These are phyloP conservation scores for Lycium ferocissimum DNA, from an alignment of 257 asterid genomes.

Conservation along the genomic window DNA sequence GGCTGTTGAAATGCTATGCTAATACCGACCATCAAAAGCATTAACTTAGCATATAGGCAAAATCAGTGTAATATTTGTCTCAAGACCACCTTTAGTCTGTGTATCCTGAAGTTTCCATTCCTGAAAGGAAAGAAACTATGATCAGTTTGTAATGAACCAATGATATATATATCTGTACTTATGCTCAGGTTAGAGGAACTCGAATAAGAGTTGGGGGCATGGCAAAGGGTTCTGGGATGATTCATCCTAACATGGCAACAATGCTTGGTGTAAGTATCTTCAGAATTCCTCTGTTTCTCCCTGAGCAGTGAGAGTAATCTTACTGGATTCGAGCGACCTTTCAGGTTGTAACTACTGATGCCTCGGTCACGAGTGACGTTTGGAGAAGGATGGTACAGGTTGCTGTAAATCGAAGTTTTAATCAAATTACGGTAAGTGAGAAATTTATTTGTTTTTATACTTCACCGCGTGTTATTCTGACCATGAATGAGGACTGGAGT, in stretches of 20 bases:
- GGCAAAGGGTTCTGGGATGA: conserved; percentile 99
- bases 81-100: neutral
- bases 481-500: neutral
- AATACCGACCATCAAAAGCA: neutral
- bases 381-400: conserved; percentile 93
- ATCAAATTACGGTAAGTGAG: conserved; percentile 84
- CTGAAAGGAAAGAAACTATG: neutral
- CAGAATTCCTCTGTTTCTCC: conserved; percentile 24
- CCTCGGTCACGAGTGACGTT: conserved; percentile 75
- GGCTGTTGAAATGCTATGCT: neutral
- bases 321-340: conserved; percentile 27
- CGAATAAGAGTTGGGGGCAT: conserved; percentile 82
- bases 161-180: neutral
- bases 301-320: neutral
- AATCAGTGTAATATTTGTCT: neutral
- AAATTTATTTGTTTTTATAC: neutral
- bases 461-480: neutral
- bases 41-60: neutral
- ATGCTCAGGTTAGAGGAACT: conserved; percentile 73
- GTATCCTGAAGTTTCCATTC: neutral
- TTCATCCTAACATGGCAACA: conserved; percentile 99
- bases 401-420: conserved; percentile 93
- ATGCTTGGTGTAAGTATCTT: conserved; percentile 86
- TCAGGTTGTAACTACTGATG: conserved; percentile 97
- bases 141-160: neutral